Evolutionary conservation across 1,284 basidiomycete species (phyloP).

Genomic region (Ganoderma leucocontextum): DNA sequence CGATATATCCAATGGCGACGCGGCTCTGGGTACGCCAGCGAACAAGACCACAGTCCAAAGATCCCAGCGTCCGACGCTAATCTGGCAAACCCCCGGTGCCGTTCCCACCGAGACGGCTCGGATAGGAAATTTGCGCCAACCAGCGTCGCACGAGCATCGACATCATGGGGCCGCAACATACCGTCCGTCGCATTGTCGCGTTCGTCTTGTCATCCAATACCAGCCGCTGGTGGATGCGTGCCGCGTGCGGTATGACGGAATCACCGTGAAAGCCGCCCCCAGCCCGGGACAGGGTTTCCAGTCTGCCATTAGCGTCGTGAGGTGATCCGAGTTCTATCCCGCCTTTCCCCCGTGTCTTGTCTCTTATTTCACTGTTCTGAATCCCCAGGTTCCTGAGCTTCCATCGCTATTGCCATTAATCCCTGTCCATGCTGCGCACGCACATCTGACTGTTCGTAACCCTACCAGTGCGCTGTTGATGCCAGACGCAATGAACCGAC

Average conservation of each 20-base stretch:
- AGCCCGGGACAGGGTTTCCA: background rate
- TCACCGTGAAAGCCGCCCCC: background rate
- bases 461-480: background rate
- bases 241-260: background rate
- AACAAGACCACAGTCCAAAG: conserved; percentile 5
- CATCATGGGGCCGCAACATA: background rate
- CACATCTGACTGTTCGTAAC: background rate
- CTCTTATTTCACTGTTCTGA: background rate
- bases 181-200: background rate
- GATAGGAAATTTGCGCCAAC: conserved; percentile 3
- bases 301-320: background rate
- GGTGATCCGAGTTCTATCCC: background rate
- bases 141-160: conserved; percentile 6
- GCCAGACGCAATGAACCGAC: background rate
- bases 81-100: conserved; percentile 12
- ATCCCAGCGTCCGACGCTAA: conserved; percentile 17
- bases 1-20: background rate
- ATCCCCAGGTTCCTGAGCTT: background rate
- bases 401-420: background rate
- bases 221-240: background rate
- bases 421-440: background rate
- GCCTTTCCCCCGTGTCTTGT: background rate
- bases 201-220: conserved; percentile 1
- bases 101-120: conserved; percentile 7
- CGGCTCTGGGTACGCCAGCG: background rate